phyloP scores from a whole-genome alignment of 169 alveolate species.

The Cryptosporidium ubiquitum region DNA sequence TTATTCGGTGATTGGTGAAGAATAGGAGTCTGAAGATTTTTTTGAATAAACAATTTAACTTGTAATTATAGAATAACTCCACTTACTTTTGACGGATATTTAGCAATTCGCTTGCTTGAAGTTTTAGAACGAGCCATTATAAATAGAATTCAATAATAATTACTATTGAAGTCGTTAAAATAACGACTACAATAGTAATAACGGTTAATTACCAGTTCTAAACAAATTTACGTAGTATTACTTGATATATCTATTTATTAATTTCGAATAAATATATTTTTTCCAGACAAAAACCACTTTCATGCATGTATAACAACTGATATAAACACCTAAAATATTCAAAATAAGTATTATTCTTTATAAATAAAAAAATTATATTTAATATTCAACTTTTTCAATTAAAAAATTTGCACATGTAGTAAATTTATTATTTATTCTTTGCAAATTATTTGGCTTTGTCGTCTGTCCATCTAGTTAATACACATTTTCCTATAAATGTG shows the following conservation, averaged over 20 bases:
- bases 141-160: not conserved
- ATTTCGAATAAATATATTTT: not conserved
- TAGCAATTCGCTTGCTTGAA: slow-evolving; percentile 50
- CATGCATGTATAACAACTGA: slow-evolving; percentile 1
- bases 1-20: slow-evolving; percentile 47
- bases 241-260: slow-evolving; percentile 15
- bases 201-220: not conserved
- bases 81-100: slow-evolving; percentile 69
- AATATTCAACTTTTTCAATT: not conserved
- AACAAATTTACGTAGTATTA: not conserved
- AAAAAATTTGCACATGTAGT: not conserved
- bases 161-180: slow-evolving; percentile 26
- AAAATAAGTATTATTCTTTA: not conserved
- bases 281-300: not conserved
- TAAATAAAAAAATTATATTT: not conserved
- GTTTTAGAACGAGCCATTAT: slow-evolving; percentile 73
- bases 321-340: not conserved
- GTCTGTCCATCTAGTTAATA: slow-evolving; percentile 71
- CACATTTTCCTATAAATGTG: slow-evolving; percentile 54
- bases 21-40: slow-evolving; percentile 34
- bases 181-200: not conserved
- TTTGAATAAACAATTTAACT: not conserved
- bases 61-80: not conserved
- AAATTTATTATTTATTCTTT: not conserved
- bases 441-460: slow-evolving; percentile 36